phyloP scores from a whole-genome alignment of 139 green algal genomes.

The Medakamo hakoo region DNA sequence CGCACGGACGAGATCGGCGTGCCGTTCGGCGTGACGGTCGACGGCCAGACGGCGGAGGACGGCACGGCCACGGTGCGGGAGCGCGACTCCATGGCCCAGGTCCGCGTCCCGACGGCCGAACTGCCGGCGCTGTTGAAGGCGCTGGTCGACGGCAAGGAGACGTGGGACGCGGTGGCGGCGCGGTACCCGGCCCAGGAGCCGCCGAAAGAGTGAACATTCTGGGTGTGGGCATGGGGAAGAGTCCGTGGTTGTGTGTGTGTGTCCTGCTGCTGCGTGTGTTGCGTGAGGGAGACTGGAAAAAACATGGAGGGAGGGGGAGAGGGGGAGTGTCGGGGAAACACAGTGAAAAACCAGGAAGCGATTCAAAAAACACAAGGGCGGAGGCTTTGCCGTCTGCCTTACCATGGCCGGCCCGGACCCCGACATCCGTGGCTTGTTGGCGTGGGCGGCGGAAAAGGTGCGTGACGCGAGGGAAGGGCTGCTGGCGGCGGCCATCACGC shows the following conservation, averaged over 20 bases:
- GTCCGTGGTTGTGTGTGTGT: too few species aligned
- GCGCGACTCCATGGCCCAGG: constrained; percentile 67
- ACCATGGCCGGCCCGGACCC: not conserved
- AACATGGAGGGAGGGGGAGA: too few species aligned
- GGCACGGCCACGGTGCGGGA: constrained; percentile 84
- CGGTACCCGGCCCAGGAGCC: constrained; percentile 68
- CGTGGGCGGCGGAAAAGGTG: not conserved
- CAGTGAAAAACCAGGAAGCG: too few species aligned
- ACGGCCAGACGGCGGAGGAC: constrained; percentile 60
- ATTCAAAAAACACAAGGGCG: too few species aligned
- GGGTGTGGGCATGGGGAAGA: too few species aligned
- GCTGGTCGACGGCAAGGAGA: constrained; percentile 37
- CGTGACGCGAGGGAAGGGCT: not conserved
- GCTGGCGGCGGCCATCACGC: too few species aligned
- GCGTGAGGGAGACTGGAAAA: too few species aligned
- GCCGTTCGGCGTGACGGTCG: constrained; percentile 91
- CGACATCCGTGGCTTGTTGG: not conserved
- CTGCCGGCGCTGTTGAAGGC: constrained; percentile 43
- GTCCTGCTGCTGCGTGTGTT: too few species aligned
- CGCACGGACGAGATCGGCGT: constrained; percentile 29
- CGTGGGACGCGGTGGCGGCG: constrained; percentile 50
- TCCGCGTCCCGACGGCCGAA: constrained; percentile 52
- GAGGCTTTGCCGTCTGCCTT: too few species aligned
- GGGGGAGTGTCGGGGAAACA: too few species aligned
- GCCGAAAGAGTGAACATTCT: constrained; percentile 7